Conservation (phyloP, 169 alveolate genomes). For the Theileria equi region DNA sequence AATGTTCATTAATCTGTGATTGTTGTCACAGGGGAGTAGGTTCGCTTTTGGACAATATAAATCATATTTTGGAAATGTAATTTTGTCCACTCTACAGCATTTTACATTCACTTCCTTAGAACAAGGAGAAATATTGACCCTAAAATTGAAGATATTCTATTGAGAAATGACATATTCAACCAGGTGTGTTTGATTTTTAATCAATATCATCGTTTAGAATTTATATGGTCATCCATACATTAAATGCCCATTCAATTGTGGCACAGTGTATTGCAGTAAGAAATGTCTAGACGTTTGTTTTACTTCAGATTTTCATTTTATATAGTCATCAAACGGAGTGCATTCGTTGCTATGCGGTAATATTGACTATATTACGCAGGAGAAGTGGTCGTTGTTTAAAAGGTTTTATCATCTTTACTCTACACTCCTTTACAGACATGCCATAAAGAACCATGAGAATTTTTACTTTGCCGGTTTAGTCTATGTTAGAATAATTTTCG, state of each 20-base stretch:
- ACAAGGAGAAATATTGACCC: background rate
- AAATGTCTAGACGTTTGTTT: conserved; percentile 34
- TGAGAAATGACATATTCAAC: background rate
- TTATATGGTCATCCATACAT: background rate
- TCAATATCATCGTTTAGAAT: too few relatives aligned
- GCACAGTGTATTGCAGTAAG: conserved; percentile 16
- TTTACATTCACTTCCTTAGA: conserved; percentile 1
- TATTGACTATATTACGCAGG: conserved; percentile 5
- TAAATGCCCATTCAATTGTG: conserved; percentile 16
- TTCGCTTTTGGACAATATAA: conserved; percentile 41
- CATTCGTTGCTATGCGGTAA: conserved; percentile 31
- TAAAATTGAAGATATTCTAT: conserved; percentile 1
- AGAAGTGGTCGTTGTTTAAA: conserved; percentile 12
- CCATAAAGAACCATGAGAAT: conserved; percentile 37
- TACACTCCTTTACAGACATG: conserved; percentile 1
- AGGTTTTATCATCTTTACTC: background rate
- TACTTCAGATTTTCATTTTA: background rate
- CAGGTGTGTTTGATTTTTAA: too few relatives aligned
- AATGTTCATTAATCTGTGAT: conserved; percentile 15
- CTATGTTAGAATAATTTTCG: conserved; percentile 17
- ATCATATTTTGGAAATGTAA: conserved; percentile 43
- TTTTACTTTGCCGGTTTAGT: conserved; percentile 43
- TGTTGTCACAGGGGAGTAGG: conserved; percentile 47
- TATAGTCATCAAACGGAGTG: conserved; percentile 5
- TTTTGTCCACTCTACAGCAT: background rate